Percentiles rank a stretch among this genome's conserved stretches.
These are phyloP conservation scores for Drechmeria coniospora DNA, from an alignment of 2,329 filamentous ascomycete species.

Conservation along the genomic window DNA sequence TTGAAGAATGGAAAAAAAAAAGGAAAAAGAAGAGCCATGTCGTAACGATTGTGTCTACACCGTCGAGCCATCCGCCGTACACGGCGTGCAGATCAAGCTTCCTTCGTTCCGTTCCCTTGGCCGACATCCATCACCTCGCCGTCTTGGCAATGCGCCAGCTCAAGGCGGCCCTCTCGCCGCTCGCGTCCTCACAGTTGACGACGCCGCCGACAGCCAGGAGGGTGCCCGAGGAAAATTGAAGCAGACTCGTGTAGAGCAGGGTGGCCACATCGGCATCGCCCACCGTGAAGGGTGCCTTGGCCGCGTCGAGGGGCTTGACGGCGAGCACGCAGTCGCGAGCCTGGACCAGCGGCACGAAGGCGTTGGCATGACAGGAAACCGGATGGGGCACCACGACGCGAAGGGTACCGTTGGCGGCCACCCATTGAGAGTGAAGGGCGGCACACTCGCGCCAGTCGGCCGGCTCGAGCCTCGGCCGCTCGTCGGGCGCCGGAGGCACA, in stretches of 20 bases:
- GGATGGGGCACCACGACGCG: slow-evolving; percentile 5
- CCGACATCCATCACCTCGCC: neutral
- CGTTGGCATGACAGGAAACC: slow-evolving; percentile 1
- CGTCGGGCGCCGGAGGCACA: slow-evolving; percentile 5
- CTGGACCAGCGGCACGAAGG: slow-evolving; percentile 11
- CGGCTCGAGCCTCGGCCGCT: slow-evolving; percentile 7
- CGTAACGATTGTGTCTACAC: no score
- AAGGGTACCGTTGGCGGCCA: slow-evolving; percentile 15
- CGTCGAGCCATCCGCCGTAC: no score
- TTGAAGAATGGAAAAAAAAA: no score
- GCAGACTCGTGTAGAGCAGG: slow-evolving; percentile 8
- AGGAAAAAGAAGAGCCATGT: no score
- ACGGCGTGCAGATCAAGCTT: no score
- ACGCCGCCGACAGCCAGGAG: slow-evolving; percentile 8
- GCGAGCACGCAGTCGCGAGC: slow-evolving; percentile 12
- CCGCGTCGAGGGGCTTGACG: slow-evolving; percentile 9
- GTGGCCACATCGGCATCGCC: slow-evolving; percentile 11
- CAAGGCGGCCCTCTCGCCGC: slow-evolving; percentile 7
- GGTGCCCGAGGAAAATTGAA: slow-evolving; percentile 7
- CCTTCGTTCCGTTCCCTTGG: no score
- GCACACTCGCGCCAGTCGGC: slow-evolving; percentile 17
- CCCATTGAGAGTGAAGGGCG: slow-evolving; percentile 15
- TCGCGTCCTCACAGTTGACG: slow-evolving; percentile 7
- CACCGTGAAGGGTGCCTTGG: slow-evolving; percentile 8
- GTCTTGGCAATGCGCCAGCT: slow-evolving; percentile 9